Base-by-base conservation (phyloP, 83 land plant genomes). In the Isoetes engelmannii region DNA sequence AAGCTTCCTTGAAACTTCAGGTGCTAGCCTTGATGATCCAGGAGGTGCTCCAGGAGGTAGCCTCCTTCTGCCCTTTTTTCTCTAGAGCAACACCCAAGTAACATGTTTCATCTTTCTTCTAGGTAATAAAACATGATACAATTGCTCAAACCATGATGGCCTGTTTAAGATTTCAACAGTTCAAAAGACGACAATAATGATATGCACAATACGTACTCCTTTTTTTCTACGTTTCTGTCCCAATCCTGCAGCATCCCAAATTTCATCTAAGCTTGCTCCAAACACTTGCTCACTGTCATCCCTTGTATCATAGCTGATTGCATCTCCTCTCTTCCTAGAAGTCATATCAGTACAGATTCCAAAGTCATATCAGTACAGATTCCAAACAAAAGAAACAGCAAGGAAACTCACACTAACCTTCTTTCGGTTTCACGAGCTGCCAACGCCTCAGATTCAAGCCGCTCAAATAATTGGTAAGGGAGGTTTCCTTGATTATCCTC, bases 381-480 rank as follows among this genome's bases (percentile, higher is more conserved):
- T 49, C 41, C 18, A 47, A 58, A 37, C 28, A 50, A 37, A 5
- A 4, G 7, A 65, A 4, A 47, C 17, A 64, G 19, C 46, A 44
- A 20, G 50, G 44, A 62, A 76, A 81, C 79, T 45, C 6, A 5
- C 45, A 72, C 78, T 5, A 80, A 57, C 47, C 68, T 69, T 21
- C 74, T 74, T 70, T 77, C 82, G 17, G 92, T 77, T 77, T 88
- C 86, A 44, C 84, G 84, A 45, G 84, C 89, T 54, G 96, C 96
- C 20, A 91, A 78, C 28, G 85, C 81, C 61, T 91, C 97, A 48
- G 84, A 83, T 54, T 91, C 88, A 5, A 86, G 84, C 45, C 85
- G 75, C 78, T 91, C 83, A 55, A 88, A 84, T 68, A 81, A 86
- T 64, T 85, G 68, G 60, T 84, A 88, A 47, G 79, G 81, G 65